phyloP scores from a whole-genome alignment of 495 filamentous ascomycete species.

The Penicillium flavigenum region DNA sequence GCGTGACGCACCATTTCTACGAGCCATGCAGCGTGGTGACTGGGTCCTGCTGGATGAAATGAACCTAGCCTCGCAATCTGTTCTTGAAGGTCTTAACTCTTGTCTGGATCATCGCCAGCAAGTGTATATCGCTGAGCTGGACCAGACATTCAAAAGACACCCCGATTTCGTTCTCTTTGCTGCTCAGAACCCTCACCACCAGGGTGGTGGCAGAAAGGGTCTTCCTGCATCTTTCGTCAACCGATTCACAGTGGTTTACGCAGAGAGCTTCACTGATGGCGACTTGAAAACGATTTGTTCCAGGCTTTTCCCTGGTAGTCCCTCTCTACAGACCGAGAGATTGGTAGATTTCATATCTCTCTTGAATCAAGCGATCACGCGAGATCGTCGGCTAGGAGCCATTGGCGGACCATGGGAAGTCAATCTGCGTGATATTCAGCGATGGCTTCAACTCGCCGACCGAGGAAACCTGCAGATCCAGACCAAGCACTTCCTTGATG shows the following conservation, averaged over 20 bases:
- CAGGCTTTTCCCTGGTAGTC: constrained; percentile 66
- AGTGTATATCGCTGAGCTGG: constrained; percentile 91
- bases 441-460: constrained; percentile 77
- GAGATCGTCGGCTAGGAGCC: constrained; percentile 66
- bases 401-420: constrained; percentile 95
- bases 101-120: constrained; percentile 97
- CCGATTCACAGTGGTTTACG: constrained; percentile 95
- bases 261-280: constrained; percentile 76
- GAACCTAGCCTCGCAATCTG: constrained; percentile 96
- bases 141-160: constrained; percentile 87
- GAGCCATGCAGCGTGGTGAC: constrained; percentile 91
- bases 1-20: constrained; percentile 92
- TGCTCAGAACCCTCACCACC: constrained; percentile 96
- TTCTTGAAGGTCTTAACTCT: constrained; percentile 94
- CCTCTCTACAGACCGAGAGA: constrained; percentile 52
- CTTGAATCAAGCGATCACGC: constrained; percentile 68
- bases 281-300: constrained; percentile 81
- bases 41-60: constrained; percentile 99
- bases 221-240: constrained; percentile 95
- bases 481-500: constrained; percentile 70
- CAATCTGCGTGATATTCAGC: constrained; percentile 86
- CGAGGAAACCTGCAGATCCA: constrained; percentile 47
- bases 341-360: constrained; percentile 78
- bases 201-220: constrained; percentile 94
- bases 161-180: constrained; percentile 90